Evolutionary conservation across 257 asterid genomes (phyloP).

Genomic region (Przewalskia tangutica): DNA sequence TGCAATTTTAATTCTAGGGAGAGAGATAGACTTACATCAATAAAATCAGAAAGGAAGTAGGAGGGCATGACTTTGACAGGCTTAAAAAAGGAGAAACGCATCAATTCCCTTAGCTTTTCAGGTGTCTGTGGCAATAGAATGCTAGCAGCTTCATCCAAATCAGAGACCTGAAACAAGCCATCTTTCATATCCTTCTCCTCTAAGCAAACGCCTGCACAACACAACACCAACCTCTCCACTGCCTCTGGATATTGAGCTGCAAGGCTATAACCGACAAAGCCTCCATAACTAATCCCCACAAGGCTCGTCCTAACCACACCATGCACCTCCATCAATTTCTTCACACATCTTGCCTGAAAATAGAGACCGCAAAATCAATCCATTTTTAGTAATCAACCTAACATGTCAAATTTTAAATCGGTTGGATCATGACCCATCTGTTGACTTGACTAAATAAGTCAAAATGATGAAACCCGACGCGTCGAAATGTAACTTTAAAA

Average conservation of each 20-base stretch:
- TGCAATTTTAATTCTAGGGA: not conserved
- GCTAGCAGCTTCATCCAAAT: conserved; percentile 64
- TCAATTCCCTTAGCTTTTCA: conserved; percentile 58
- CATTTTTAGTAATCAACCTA: not conserved
- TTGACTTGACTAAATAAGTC: too few relatives aligned
- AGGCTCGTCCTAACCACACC: conserved; percentile 43
- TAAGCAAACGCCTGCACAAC: conserved; percentile 78
- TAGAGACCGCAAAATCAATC: not conserved
- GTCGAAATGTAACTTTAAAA: not conserved
- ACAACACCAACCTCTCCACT: conserved; percentile 64
- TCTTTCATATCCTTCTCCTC: conserved; percentile 72
- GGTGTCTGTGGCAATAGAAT: conserved; percentile 91
- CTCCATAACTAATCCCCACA: conserved; percentile 91
- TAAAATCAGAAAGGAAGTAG: conserved; percentile 72
- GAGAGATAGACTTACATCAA: conserved; percentile 28
- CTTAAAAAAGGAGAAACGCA: conserved; percentile 56
- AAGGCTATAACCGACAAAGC: conserved; percentile 75
- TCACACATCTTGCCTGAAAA: conserved; percentile 75
- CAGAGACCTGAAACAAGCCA: conserved; percentile 62
- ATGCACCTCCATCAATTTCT: conserved; percentile 50
- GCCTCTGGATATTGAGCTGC: conserved; percentile 68
- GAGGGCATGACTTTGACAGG: conserved; percentile 69
- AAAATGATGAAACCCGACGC: too few relatives aligned
- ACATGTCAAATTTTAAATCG: not conserved
- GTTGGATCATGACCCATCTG: not conserved